Evolutionary conservation across 805 yeast species (phyloP).

Genomic region (Komagataella pastoris): DNA sequence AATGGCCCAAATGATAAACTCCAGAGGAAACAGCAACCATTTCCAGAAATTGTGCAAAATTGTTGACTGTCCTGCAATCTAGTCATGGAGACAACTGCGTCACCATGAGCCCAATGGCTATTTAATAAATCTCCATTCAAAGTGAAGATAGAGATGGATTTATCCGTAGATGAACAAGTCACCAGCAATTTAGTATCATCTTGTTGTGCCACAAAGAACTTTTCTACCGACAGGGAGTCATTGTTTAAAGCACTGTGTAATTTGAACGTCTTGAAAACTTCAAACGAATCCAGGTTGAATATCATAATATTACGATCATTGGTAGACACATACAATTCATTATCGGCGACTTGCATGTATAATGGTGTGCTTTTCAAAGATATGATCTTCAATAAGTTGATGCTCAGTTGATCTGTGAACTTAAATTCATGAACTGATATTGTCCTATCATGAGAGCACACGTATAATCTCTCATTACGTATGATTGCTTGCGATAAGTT

Average conservation of each 20-base stretch:
- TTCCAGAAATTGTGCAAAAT: neutral
- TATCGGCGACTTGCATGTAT: slow-evolving; percentile 19
- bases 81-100: neutral
- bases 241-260: slow-evolving; percentile 20
- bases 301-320: slow-evolving; percentile 34
- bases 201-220: slow-evolving; percentile 16
- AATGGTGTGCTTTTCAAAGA: slow-evolving; percentile 39
- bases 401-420: slow-evolving; percentile 5
- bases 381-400: slow-evolving; percentile 30
- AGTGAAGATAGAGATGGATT: neutral
- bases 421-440: slow-evolving; percentile 34
- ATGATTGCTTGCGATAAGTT: slow-evolving; percentile 27
- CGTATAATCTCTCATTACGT: slow-evolving; percentile 22
- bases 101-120: neutral
- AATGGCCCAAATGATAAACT: neutral
- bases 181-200: neutral
- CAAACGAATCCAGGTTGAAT: slow-evolving; percentile 21
- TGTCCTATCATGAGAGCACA: slow-evolving; percentile 51
- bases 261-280: slow-evolving; percentile 24
- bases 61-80: neutral
- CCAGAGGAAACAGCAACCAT: neutral
- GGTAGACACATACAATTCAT: slow-evolving; percentile 35
- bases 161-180: neutral
- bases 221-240: slow-evolving; percentile 32
- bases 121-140: neutral